Percentiles rank a stretch among this genome's conserved stretches.
Conservation (phyloP, 129 eudicot genomes). For the Glebionis coronaria region DNA sequence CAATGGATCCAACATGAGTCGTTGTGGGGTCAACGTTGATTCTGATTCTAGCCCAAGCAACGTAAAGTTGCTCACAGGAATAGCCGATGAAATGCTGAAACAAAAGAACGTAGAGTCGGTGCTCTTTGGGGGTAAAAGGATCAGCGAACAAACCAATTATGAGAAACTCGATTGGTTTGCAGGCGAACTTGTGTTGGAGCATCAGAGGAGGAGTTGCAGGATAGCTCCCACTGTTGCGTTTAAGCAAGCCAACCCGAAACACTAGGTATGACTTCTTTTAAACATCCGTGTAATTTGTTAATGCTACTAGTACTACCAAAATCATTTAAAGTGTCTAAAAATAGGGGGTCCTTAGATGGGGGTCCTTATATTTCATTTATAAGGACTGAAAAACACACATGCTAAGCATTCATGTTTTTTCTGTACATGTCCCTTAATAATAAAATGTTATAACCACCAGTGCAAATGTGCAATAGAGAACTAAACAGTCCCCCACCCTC, state of each 20-base stretch:
- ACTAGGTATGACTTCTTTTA: background rate
- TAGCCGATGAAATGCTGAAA: slow-evolving; percentile 91
- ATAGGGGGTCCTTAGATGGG: slow-evolving; percentile 6
- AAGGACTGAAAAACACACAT: background rate
- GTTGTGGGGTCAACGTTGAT: slow-evolving; percentile 65
- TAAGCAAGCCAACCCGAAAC: slow-evolving; percentile 56
- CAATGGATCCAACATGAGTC: slow-evolving; percentile 61
- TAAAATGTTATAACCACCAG: slow-evolving; percentile 25
- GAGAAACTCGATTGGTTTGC: slow-evolving; percentile 98
- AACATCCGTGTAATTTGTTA: too few relatives aligned
- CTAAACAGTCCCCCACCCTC: slow-evolving; percentile 10
- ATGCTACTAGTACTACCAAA: background rate
- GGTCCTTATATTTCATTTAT: background rate
- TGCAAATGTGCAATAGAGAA: background rate
- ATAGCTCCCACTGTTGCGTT: slow-evolving; percentile 99
- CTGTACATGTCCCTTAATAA: slow-evolving; percentile 19
- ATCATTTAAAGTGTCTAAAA: slow-evolving; percentile 7
- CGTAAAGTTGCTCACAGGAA: slow-evolving; percentile 53
- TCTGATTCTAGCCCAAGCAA: slow-evolving; percentile 65
- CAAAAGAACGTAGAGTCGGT: slow-evolving; percentile 90
- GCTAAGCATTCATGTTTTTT: slow-evolving; percentile 18
- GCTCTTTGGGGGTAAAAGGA: slow-evolving; percentile 74
- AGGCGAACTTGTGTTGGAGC: slow-evolving; percentile 82
- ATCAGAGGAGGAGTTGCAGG: slow-evolving; percentile 93
- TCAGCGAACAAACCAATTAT: slow-evolving; percentile 67